Conservation (phyloP, 768 basidiomycete species). For the Boletales sp. region DNA sequence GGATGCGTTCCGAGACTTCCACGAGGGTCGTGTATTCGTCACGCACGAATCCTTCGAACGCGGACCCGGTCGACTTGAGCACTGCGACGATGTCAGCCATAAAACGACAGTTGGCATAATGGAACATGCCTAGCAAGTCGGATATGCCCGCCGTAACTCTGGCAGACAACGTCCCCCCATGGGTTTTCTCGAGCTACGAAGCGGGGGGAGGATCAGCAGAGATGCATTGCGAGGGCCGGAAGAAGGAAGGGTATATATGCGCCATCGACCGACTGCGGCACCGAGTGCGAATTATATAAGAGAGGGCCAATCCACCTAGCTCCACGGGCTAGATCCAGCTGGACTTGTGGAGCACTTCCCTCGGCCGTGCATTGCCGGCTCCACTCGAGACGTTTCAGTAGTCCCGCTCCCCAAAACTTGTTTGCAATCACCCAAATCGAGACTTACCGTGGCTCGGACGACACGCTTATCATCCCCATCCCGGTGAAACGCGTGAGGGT, state of each 20-base stretch:
- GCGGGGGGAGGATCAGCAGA: background rate
- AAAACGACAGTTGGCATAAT: background rate
- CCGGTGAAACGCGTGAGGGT: constrained; percentile 79
- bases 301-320: constrained; percentile 3
- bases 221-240: background rate
- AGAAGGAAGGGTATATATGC: background rate
- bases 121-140: constrained; percentile 71
- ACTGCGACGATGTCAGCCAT: constrained; percentile 41
- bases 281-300: constrained; percentile 13
- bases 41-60: constrained; percentile 74
- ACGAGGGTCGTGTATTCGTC: constrained; percentile 88
- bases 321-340: constrained; percentile 21
- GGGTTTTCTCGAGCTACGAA: constrained; percentile 60
- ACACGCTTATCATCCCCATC: constrained; percentile 89
- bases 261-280: background rate
- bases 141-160: constrained; percentile 64
- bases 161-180: constrained; percentile 60
- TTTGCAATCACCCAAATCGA: constrained; percentile 3
- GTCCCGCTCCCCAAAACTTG: background rate
- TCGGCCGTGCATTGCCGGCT: constrained; percentile 14
- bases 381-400: constrained; percentile 15
- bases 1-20: constrained; percentile 84
- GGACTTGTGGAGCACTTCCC: constrained; percentile 18
- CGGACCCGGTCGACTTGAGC: constrained; percentile 85
- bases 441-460: constrained; percentile 53